These are phyloP conservation scores for Exophiala viscosa DNA, from an alignment of 2,329 filamentous ascomycete species.

Conservation along the genomic window DNA sequence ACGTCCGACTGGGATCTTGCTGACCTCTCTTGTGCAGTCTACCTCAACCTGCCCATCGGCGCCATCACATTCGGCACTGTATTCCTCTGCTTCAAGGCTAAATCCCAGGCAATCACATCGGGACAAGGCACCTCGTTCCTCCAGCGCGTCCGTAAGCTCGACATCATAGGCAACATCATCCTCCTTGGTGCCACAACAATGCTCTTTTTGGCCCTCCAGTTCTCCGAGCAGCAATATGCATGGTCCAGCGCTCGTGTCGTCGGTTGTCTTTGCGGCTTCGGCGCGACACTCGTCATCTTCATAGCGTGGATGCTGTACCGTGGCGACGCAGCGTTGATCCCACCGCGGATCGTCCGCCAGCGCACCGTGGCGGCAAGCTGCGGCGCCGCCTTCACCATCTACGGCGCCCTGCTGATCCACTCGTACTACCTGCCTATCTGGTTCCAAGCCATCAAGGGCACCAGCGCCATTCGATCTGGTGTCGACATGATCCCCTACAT, in stretches of 20 bases:
- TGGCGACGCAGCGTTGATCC: constrained; percentile 28
- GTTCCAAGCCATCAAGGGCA: constrained; percentile 30
- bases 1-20: background rate
- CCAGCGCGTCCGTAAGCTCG: constrained; percentile 37
- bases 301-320: constrained; percentile 29
- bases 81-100: constrained; percentile 14
- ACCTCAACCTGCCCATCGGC: constrained; percentile 38
- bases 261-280: constrained; percentile 35
- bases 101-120: background rate
- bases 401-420: constrained; percentile 26
- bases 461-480: constrained; percentile 24
- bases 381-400: constrained; percentile 20
- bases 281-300: constrained; percentile 32
- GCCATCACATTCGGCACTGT: constrained; percentile 35
- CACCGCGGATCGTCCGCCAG: constrained; percentile 23
- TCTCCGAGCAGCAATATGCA: constrained; percentile 4
- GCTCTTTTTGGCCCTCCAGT: constrained; percentile 25
- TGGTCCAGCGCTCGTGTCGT: constrained; percentile 37
- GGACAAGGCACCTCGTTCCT: constrained; percentile 3
- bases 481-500: constrained; percentile 29
- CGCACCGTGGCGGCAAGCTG: constrained; percentile 23
- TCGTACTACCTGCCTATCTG: constrained; percentile 31
- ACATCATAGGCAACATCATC: constrained; percentile 58
- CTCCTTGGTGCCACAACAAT: constrained; percentile 41
- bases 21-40: constrained; percentile 21